Evolutionary conservation across 164 flowering plant species (phyloP).

Genomic region (grape (Vitis vinifera)): DNA sequence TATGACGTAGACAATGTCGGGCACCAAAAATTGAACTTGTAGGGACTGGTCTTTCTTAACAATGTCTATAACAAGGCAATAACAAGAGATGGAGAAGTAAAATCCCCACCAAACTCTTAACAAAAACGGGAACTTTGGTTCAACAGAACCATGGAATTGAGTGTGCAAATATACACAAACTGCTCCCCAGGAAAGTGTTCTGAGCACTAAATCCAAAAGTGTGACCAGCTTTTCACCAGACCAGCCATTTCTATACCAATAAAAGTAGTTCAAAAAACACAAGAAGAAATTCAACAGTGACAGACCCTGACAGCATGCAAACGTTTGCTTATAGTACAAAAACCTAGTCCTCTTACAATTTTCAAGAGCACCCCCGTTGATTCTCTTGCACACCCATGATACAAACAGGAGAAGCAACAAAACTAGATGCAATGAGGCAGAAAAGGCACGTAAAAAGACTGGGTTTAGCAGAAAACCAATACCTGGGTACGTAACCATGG

Average conservation of each 20-base stretch:
- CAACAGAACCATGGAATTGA: constrained; percentile 24
- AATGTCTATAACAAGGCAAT: constrained; percentile 42
- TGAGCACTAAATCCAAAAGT: constrained; percentile 46
- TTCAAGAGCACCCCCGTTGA: constrained; percentile 7
- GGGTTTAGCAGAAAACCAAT: constrained; percentile 42
- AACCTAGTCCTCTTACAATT: constrained; percentile 13
- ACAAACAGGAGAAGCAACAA: constrained; percentile 38
- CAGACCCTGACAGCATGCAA: constrained; percentile 41
- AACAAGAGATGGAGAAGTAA: constrained; percentile 47
- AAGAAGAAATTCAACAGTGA: constrained; percentile 46
- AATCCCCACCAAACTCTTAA: constrained; percentile 63
- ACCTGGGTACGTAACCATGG: constrained; percentile 11
- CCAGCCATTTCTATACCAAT: constrained; percentile 63
- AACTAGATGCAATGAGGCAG: constrained; percentile 46
- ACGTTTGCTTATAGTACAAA: constrained; percentile 28
- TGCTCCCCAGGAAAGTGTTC: constrained; percentile 49
- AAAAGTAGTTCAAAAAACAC: constrained; percentile 40
- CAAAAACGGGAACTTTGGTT: constrained; percentile 36
- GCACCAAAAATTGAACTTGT: constrained; percentile 30
- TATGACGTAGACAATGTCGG: constrained; percentile 42
- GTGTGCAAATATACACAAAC: constrained; percentile 40
- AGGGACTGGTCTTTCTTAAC: constrained; percentile 20
- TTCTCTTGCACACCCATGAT: constrained; percentile 35
- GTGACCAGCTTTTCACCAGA: constrained; percentile 40
- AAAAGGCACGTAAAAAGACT: constrained; percentile 47